phyloP scores from a whole-genome alignment of 2,329 filamentous ascomycete species.

The Macrophomina tecta region DNA sequence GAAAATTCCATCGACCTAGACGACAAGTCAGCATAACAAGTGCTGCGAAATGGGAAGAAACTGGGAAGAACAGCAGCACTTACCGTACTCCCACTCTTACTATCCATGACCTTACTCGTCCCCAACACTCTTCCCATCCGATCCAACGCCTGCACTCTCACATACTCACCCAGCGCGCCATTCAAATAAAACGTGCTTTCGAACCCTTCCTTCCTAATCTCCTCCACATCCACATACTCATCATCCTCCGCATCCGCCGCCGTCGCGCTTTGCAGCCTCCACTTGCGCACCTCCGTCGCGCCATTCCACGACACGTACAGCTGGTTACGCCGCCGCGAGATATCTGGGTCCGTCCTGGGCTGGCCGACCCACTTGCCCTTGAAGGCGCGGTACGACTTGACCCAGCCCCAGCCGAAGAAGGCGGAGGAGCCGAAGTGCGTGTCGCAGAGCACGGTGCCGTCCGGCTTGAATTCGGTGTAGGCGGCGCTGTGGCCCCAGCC shows the following conservation, averaged over 20 bases:
- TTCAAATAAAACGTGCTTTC: slow-evolving; percentile 9
- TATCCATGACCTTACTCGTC: slow-evolving; percentile 1
- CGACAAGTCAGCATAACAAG: neutral
- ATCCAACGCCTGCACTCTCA: slow-evolving; percentile 19
- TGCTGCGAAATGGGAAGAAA: neutral
- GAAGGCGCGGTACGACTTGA: slow-evolving; percentile 42
- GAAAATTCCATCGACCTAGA: slow-evolving; percentile 6
- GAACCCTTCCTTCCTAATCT: slow-evolving; percentile 29
- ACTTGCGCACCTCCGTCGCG: slow-evolving; percentile 36
- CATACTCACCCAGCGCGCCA: neutral
- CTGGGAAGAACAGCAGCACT: neutral
- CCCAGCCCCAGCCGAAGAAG: slow-evolving; percentile 30
- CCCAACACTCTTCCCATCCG: slow-evolving; percentile 2
- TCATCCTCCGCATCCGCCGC: slow-evolving; percentile 25
- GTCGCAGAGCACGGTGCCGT: slow-evolving; percentile 48
- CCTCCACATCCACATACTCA: slow-evolving; percentile 56
- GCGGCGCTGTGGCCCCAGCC: slow-evolving; percentile 58
- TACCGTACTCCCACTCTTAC: slow-evolving; percentile 8
- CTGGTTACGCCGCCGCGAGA: slow-evolving; percentile 26
- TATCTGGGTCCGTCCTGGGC: slow-evolving; percentile 32
- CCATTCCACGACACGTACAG: slow-evolving; percentile 39
- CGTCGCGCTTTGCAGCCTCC: slow-evolving; percentile 36
- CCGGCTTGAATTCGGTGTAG: slow-evolving; percentile 51
- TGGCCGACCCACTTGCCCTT: slow-evolving; percentile 36
- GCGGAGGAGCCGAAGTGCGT: slow-evolving; percentile 45